Conservation (phyloP, 1,284 basidiomycete genomes). For the Marasmius fiardii region DNA sequence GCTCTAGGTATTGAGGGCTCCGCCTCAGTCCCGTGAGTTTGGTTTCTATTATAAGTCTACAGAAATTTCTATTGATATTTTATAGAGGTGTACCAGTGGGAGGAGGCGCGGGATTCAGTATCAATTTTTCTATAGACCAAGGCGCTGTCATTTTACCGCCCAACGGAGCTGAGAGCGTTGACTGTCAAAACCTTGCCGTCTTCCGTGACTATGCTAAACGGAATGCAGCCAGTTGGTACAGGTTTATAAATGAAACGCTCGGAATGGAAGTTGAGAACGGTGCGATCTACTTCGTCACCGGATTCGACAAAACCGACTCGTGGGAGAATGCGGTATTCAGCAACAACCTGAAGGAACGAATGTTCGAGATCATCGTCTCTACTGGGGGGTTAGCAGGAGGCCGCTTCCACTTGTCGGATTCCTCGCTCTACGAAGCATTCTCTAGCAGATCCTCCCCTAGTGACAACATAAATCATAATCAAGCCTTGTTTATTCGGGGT, state of each 20-base stretch:
- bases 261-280: slow-evolving; percentile 6
- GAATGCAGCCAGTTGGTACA: slow-evolving; percentile 6
- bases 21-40: not conserved
- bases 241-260: slow-evolving; percentile 4
- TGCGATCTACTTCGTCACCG: slow-evolving; percentile 10
- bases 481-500: not conserved
- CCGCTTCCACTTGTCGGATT: not conserved
- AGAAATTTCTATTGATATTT: too few species aligned
- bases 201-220: slow-evolving; percentile 4
- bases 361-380: not conserved
- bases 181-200: not conserved
- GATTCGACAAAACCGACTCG: slow-evolving; percentile 6
- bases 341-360: not conserved
- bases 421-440: not conserved
- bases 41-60: too few species aligned
- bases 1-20: not conserved
- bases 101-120: not conserved
- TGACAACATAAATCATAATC: not conserved
- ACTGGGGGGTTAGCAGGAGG: not conserved
- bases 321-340: too few species aligned
- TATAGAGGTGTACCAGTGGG: not conserved
- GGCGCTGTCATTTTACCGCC: slow-evolving; percentile 10
- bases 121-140: not conserved
- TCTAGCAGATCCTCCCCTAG: not conserved
- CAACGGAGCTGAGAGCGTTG: slow-evolving; percentile 7